A percentile compares a stretch with the other conserved stretches of the same genome.
phyloP scores from a whole-genome alignment of 2,329 filamentous ascomycete species.

The Tolypocladium pustulatum region DNA sequence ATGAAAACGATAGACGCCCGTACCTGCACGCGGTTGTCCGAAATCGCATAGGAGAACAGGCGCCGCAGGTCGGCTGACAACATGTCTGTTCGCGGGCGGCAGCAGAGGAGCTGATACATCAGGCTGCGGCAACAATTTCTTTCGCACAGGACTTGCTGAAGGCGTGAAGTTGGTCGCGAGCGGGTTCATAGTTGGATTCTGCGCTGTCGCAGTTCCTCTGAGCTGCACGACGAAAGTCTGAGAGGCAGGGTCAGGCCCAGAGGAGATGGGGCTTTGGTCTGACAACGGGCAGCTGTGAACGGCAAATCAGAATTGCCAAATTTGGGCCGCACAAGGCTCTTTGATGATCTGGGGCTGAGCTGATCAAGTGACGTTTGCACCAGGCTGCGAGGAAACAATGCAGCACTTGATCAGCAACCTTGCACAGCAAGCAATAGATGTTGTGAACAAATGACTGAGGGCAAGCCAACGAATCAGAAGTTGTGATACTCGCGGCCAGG shows the following conservation, averaged over 20 bases:
- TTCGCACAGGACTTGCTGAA: not conserved
- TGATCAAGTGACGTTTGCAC: not conserved
- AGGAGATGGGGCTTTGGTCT: not conserved
- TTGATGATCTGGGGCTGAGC: not conserved
- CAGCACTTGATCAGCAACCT: not conserved
- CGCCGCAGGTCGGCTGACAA: not conserved
- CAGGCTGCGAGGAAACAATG: not conserved
- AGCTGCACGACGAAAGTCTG: not conserved
- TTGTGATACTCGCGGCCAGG: not conserved
- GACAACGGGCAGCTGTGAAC: not conserved
- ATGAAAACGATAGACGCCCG: not conserved
- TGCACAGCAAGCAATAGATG: not conserved
- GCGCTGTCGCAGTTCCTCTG: not conserved
- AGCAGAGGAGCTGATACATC: not conserved
- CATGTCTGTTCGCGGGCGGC: not conserved
- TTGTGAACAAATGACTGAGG: not conserved
- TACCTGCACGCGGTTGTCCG: not conserved
- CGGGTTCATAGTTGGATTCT: conserved; percentile 14
- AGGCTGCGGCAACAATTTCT: not conserved
- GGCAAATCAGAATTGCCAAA: not conserved
- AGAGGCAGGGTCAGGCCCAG: not conserved
- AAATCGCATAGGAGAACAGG: not conserved
- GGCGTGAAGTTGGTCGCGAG: conserved; percentile 16
- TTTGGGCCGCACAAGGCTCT: not conserved
- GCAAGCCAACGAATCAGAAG: not conserved